Evolutionary conservation across 2,329 filamentous ascomycete species (phyloP), one percentile per base, ranked within the genome.

Genomic region (Exophiala viscosa): DNA sequence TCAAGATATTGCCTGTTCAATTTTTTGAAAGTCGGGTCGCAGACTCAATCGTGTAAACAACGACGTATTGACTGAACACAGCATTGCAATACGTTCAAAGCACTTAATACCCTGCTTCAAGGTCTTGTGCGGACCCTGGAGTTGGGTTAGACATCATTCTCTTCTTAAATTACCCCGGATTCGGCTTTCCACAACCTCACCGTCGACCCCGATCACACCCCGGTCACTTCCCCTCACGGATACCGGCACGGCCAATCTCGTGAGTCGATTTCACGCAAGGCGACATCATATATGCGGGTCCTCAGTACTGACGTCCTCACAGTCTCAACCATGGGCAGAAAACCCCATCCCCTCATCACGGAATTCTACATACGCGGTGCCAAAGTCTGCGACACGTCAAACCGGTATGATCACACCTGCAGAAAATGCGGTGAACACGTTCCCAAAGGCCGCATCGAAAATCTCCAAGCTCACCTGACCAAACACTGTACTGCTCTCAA

Each of bases 351-450:
- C 64, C 78, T 95, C 62, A 91, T 96, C 69, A 80, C 88, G 69
- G 84, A 92, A 72, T 93, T 90, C 76, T 96, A 96, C 70, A 83
- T 88, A 69, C 83, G 90, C 62, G 91, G 91, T 8, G 81, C 83
- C 35, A 96, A 96, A 73, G 80, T 96, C 64, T 84, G 86, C 66
- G 90, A 96, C 73, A 86, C 88, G 60, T 93, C 88, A 75, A 96
- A 95, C 70, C 84, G 91, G 53, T 96, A 96, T 67, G 85, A 89
- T 63, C 89, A 96, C 67, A 93, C 88, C 10, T 96, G 90, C 81
- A 92, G 88, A 70, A 80, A 84, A 60, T 95, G 90, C 69, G 89
- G 89, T 61, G 87, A 93, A 71, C 86, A 87, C 69, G 96, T 96
- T 59, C 87, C 89, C 58, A 95, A 95, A 68, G 91, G 91, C 56